Percentiles rank a stretch among this genome's conserved stretches.
Conservation (phyloP, 495 filamentous ascomycete genomes). For the Penicillium roqueforti region DNA sequence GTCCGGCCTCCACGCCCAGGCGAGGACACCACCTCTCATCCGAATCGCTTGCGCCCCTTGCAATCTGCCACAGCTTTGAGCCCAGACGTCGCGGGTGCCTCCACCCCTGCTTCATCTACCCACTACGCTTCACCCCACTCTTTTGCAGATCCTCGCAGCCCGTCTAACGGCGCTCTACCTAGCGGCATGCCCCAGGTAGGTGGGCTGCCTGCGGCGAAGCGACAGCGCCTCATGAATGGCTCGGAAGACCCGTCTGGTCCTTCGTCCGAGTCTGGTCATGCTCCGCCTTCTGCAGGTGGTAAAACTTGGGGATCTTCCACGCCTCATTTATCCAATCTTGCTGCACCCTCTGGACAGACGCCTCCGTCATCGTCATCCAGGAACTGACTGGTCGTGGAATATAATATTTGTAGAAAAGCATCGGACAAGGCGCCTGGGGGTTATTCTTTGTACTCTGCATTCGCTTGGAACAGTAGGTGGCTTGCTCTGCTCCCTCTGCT, state of each 20-base stretch:
- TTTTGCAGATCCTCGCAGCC: constrained; percentile 28
- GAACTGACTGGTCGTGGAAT: neutral
- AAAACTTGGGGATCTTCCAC: constrained; percentile 21
- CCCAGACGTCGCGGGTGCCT: constrained; percentile 26
- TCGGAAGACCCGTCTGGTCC: constrained; percentile 21
- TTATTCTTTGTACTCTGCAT: neutral
- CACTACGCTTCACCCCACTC: constrained; percentile 37
- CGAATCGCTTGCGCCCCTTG: constrained; percentile 22
- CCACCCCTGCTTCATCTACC: constrained; percentile 28
- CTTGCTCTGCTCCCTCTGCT: neutral
- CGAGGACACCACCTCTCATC: constrained; percentile 29
- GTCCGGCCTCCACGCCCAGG: constrained; percentile 23
- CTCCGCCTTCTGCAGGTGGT: constrained; percentile 5
- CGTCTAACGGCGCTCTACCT: constrained; percentile 9
- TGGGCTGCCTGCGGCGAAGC: constrained; percentile 33
- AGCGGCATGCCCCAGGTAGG: neutral
- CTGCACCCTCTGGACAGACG: constrained; percentile 23
- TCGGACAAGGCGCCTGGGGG: neutral
- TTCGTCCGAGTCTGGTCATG: constrained; percentile 10
- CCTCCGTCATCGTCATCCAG: constrained; percentile 24
- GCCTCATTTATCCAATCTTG: constrained; percentile 25
- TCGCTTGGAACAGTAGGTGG: neutral
- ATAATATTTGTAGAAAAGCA: neutral
- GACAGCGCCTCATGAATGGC: constrained; percentile 44
- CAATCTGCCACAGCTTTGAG: constrained; percentile 31